phyloP scores from a whole-genome alignment of 2,329 filamentous ascomycete genomes.

The Pyrenophora seminiperda region DNA sequence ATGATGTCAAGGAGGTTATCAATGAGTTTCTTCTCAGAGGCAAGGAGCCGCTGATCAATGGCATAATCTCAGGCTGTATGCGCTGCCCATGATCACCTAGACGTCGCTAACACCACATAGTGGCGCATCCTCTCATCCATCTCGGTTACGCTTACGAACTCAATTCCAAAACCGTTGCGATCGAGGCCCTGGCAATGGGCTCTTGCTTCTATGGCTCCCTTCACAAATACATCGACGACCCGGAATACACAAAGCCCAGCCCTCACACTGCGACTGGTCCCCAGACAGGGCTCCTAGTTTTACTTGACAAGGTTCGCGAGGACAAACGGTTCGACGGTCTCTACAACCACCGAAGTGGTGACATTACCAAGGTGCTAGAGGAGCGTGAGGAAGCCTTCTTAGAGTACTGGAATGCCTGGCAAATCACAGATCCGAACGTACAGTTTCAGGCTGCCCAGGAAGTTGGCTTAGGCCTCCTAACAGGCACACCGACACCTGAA shows the following conservation, averaged over 20 bases:
- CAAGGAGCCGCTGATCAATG: constrained; percentile 78
- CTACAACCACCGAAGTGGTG: constrained; percentile 64
- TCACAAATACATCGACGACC: constrained; percentile 71
- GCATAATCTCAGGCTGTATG: constrained; percentile 78
- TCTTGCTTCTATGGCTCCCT: constrained; percentile 62
- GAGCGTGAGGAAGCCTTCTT: constrained; percentile 72
- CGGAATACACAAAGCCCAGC: constrained; percentile 69
- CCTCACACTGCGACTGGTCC: constrained; percentile 51
- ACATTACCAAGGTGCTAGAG: constrained; percentile 70
- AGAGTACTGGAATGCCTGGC: constrained; percentile 92
- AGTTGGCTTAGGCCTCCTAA: constrained; percentile 64
- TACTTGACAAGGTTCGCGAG: constrained; percentile 70
- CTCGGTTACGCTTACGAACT: constrained; percentile 93
- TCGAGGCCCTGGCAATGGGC: constrained; percentile 80
- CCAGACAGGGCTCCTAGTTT: constrained; percentile 67
- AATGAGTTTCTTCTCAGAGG: constrained; percentile 76
- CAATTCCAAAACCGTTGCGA: constrained; percentile 80
- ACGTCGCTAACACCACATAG: constrained; percentile 51
- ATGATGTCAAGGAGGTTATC: constrained; percentile 82
- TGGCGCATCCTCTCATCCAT: constrained; percentile 92
- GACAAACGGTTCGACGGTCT: constrained; percentile 74
- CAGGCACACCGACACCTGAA: constrained; percentile 52
- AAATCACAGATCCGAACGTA: constrained; percentile 66
- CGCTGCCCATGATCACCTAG: constrained; percentile 22
- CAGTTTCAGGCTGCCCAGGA: constrained; percentile 75